Evolutionary conservation across 2,329 filamentous ascomycete genomes (phyloP).

Genomic region (Biscogniauxia sp.): DNA sequence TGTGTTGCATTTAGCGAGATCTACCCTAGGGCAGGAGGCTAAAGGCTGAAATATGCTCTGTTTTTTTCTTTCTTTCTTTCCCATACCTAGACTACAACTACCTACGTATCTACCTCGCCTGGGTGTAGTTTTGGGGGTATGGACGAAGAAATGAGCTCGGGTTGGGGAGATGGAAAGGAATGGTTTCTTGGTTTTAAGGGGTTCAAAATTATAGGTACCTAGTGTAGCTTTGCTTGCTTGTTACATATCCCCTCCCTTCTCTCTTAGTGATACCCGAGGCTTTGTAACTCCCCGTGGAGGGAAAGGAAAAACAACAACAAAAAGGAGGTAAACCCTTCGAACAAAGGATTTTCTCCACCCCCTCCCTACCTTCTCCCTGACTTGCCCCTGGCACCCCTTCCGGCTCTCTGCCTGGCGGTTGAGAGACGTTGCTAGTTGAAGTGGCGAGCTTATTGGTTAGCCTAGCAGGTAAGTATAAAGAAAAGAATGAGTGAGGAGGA

Average conservation of each 20-base stretch:
- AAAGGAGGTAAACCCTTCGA: neutral
- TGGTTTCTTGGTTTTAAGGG: no score
- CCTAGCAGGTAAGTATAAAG: no score
- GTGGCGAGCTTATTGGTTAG: neutral
- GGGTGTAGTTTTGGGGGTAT: neutral
- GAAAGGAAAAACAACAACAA: neutral
- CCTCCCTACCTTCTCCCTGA: neutral
- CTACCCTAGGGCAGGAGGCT: no score
- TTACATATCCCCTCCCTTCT: neutral
- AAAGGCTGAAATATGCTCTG: no score
- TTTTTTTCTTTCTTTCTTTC: no score
- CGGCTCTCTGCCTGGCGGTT: no score
- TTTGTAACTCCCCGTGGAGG: neutral
- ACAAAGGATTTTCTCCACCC: neutral
- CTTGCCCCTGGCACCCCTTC: neutral
- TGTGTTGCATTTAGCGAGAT: no score
- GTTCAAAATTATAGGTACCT: no score
- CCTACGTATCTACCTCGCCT: no score
- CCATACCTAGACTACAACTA: neutral
- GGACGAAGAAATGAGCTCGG: no score
- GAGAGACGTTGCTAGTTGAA: neutral
- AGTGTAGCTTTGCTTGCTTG: neutral
- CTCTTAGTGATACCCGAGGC: neutral
- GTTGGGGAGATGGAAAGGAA: no score
- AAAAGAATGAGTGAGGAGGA: neutral